Evolutionary conservation across 1,139 yeast genomes (phyloP), one percentile per base, ranked within the genome.

Genomic region (Pichia norvegensis): DNA sequence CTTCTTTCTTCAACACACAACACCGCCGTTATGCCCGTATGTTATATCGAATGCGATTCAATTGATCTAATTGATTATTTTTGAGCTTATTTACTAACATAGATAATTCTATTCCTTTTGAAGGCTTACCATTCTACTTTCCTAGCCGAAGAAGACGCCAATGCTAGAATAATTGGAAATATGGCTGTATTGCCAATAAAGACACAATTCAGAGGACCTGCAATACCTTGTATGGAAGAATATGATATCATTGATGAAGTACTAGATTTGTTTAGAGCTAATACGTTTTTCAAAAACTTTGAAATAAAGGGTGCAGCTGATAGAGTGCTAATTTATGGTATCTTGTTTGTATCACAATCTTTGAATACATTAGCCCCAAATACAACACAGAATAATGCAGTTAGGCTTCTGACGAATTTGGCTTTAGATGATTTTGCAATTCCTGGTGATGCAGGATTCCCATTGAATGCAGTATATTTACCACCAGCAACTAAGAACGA

Each of bases 241-340:
- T 90, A 88, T 64, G 99, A 92, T 65, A 85, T 92, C 50, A 75
- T 85, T 49, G 98, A 92, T 61, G 99, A 92, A 66, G 76, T 82
- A 27, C 69, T 92, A 49, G 98, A 92, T 66, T 73, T 92, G 49
- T 92, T 92, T 67, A 75, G 98, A 55, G 97, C 97, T 59, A 92
- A 92, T 66, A 85, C 96, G 8, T 90, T 92, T 67, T 92, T 94
- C 75, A 84, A 86, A 63, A 92, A 92, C 72, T 94, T 92, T 66
- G 98, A 94, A 68, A 88, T 92, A 68, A 87, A 87, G 64, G 95
- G 97, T 13, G 87, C 95, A 19, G 85, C 97, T 3, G 99, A 92
- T 66, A 75, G 99, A 55, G 76, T 92, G n/a, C 72, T 92, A 52
- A 90, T 94, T 59, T 92, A 92, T 63, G 99, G 98, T n/a, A 92